Evolutionary conservation across 257 asterid species (phyloP).

Genomic region (Nicotiana tabacum): DNA sequence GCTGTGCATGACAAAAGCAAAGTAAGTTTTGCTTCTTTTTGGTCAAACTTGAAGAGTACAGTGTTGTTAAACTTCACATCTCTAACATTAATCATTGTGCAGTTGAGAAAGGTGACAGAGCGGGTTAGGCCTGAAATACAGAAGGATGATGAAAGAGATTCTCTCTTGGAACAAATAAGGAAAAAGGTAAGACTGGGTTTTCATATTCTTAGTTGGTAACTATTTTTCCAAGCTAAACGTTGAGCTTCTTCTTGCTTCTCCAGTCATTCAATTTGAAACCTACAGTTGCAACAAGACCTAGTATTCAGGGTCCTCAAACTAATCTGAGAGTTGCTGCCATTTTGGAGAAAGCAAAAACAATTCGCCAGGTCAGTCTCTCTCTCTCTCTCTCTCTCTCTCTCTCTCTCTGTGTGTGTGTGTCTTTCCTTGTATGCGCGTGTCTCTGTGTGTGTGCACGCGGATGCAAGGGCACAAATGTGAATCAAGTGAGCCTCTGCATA

Average conservation of each 20-base stretch:
- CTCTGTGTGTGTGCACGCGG: not conserved
- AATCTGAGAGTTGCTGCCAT: constrained; percentile 81
- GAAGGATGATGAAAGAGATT: constrained; percentile 68
- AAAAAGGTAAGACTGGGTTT: constrained; percentile 47
- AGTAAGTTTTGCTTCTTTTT: constrained; percentile 35
- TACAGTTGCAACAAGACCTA: constrained; percentile 57
- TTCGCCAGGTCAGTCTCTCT: constrained; percentile 59
- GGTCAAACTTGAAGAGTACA: constrained; percentile 3
- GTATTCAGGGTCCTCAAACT: constrained; percentile 62
- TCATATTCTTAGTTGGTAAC: constrained; percentile 3
- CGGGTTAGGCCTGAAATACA: constrained; percentile 38
- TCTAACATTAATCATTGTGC: constrained; percentile 39
- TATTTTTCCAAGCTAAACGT: constrained; percentile 18
- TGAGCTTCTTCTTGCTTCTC: constrained; percentile 19
- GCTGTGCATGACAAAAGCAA: constrained; percentile 77
- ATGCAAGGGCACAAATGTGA: not conserved
- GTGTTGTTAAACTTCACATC: constrained; percentile 8
- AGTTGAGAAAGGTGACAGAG: constrained; percentile 79
- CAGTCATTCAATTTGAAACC: constrained; percentile 93
- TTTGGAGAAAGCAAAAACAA: constrained; percentile 83
- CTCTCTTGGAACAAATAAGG: constrained; percentile 77
- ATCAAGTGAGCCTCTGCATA: not conserved
- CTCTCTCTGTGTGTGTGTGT: not conserved
- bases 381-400: not conserved
- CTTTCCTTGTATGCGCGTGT: not conserved